Evolutionary conservation across 495 filamentous ascomycete genomes (phyloP), one percentile per base, ranked within the genome.

Genomic region (Tuber borchii): DNA sequence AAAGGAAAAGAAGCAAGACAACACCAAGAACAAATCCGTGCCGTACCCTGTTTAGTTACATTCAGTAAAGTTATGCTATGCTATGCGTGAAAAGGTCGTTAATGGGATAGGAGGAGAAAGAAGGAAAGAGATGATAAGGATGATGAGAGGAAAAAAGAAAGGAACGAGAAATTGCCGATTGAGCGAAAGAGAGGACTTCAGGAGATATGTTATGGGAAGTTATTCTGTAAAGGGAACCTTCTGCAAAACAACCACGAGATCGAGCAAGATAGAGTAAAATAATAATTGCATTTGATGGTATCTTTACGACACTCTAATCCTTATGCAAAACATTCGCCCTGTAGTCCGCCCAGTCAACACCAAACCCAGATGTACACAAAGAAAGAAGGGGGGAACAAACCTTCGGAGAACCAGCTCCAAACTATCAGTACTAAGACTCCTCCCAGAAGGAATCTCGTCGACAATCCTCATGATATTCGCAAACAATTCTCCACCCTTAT

Each of bases 401-500:
- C 86, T 81, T 83, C 87, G 87, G 82, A 93, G 84, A 71, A 91
- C 84, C 48, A 86, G 85, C 83, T 92, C 91, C 69, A 93, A 81
- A 74, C 85, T 90, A 12, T 86, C 83, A 37, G 88, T 85, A 76
- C 85, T 91, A 70, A 91, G 87, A 56, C 87, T 87, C 42, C 87
- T 85, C 42, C 89, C 90, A 37, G 87, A 86, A 7, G 94, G 93
- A 37, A 99, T 92, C 86, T 95, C 93, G 76, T 92, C 90, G 69
- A 95, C 88, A 72, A 98, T 87, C 44, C 93, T 93, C 3, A 94
- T 93, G 48, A 98, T 85, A 75, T 95, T 97, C 70, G 92, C 91
- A 79, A 98, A 95, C 76, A 97, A 89, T 74, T 98, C 94, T 56
- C 93, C 94, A 78, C 88, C 91, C 56, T 90, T 90, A 85, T 99